Evolutionary conservation across 495 filamentous ascomycete species (phyloP).

Genomic region (Aspergillus sclerotiicarbonarius): DNA sequence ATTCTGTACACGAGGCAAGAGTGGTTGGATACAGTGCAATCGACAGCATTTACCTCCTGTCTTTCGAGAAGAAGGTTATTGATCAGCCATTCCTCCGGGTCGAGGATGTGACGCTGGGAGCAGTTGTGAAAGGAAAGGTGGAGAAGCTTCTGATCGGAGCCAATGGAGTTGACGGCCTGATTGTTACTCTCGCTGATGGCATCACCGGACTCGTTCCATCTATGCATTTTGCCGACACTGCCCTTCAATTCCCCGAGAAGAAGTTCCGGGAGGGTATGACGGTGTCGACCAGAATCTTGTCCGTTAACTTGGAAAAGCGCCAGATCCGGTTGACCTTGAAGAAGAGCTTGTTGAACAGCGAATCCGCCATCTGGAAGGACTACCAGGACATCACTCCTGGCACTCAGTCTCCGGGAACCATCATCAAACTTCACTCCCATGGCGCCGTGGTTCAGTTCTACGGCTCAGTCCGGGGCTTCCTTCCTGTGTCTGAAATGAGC

Average conservation of each 20-base stretch:
- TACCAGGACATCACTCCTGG: conserved; percentile 69
- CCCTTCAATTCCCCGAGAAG: conserved; percentile 87
- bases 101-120: conserved; percentile 82
- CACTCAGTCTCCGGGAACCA: conserved; percentile 75
- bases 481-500: conserved; percentile 95
- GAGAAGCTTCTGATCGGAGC: conserved; percentile 77
- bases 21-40: conserved; percentile 81
- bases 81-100: conserved; percentile 85
- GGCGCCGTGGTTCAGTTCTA: conserved; percentile 96
- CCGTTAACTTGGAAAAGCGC: conserved; percentile 69
- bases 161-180: conserved; percentile 70
- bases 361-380: conserved; percentile 68
- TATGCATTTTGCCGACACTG: conserved; percentile 82
- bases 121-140: conserved; percentile 77
- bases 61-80: conserved; percentile 75
- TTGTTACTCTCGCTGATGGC: conserved; percentile 80
- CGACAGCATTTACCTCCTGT: conserved; percentile 83
- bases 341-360: conserved; percentile 89
- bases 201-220: conserved; percentile 85
- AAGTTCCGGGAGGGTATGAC: conserved; percentile 88
- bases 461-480: conserved; percentile 73
- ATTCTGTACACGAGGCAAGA: conserved; percentile 73
- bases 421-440: conserved; percentile 70
- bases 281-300: conserved; percentile 81
- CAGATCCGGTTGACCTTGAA: conserved; percentile 88